Evolutionary conservation across 1,139 yeast species (phyloP), one percentile per base, ranked within the genome.

Genomic region (Geotrichum reessii): DNA sequence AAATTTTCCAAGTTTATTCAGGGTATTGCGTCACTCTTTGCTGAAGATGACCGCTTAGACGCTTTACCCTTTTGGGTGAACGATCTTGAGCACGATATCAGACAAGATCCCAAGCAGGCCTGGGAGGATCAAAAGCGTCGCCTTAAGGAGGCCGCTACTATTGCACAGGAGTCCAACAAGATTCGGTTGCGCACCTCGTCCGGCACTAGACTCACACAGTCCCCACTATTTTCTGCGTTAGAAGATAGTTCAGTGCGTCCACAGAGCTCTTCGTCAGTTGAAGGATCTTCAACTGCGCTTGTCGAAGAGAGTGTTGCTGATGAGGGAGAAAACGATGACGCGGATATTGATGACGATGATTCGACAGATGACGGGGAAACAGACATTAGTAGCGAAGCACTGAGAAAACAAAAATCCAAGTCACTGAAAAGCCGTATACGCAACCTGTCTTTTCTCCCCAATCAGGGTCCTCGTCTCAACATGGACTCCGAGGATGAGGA

Each of bases 41-140:
- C 90, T 60, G 98, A 92, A 71, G 95, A 89, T 70, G 97, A 92
- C 67, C 86, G 87, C 67, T 80, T 93, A 69, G 97, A 91, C 69
- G 84, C 86, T 63, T 78, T 93, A 64, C 99, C 99, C 57, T 87
- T 90, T 72, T 93, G 99, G 99, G 80, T 90, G 66, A 90, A 95
- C 63, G 97, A 92, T 63, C 77, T 93, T 66, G 98, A 93, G 69
- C 79, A 78, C 59, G 96, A 87, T 68, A 85, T 87, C 65, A 81
- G 89, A 65, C 81, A 81, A 63, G 86, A 86, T 66, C 95, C 95
- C 21, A 83, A 83, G 64, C 87, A 84, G 66, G 90, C 90, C 0
- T 84, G 83, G 66, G 83, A 81, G 61, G 83, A 83, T 63, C 80
- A 80, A 65, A 64, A 44, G 27, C 59, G 58, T 27, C 58, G 59